Evolutionary conservation across 1,139 yeast genomes (phyloP).

Genomic region (Magnusiomyces paraingens): DNA sequence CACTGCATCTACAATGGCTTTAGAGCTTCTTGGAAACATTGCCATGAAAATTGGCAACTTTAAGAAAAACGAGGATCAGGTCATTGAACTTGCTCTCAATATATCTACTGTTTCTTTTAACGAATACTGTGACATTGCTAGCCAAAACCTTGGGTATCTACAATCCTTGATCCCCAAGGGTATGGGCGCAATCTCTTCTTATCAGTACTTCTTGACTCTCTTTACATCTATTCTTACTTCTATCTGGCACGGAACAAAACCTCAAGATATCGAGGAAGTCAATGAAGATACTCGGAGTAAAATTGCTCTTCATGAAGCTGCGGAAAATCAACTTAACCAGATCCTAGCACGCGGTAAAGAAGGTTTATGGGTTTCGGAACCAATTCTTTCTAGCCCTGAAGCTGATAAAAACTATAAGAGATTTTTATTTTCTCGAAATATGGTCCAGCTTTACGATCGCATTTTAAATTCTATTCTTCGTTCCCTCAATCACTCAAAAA

Average conservation of each 20-base stretch:
- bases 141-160: conserved; percentile 16
- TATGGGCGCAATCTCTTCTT: conserved; percentile 17
- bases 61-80: conserved; percentile 14
- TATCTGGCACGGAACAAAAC: conserved; percentile 11
- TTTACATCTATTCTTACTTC: conserved; percentile 15
- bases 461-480: conserved; percentile 46
- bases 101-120: conserved; percentile 14
- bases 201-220: conserved; percentile 16
- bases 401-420: conserved; percentile 11
- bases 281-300: background rate
- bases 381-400: background rate
- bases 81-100: conserved; percentile 12
- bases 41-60: conserved; percentile 40
- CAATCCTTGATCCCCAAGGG: conserved; percentile 18
- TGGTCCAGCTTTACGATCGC: conserved; percentile 45
- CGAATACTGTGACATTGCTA: conserved; percentile 8
- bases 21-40: conserved; percentile 52
- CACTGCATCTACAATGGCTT: conserved; percentile 30
- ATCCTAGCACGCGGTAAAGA: conserved; percentile 16
- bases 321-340: conserved; percentile 6
- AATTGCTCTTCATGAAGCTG: conserved; percentile 1
- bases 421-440: conserved; percentile 24
- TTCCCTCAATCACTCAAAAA: conserved; percentile 46
- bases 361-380: conserved; percentile 16
- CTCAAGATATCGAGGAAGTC: conserved; percentile 1